phyloP scores from a whole-genome alignment of 352 stramenopile genomes.

The Phytophthora vignae region DNA sequence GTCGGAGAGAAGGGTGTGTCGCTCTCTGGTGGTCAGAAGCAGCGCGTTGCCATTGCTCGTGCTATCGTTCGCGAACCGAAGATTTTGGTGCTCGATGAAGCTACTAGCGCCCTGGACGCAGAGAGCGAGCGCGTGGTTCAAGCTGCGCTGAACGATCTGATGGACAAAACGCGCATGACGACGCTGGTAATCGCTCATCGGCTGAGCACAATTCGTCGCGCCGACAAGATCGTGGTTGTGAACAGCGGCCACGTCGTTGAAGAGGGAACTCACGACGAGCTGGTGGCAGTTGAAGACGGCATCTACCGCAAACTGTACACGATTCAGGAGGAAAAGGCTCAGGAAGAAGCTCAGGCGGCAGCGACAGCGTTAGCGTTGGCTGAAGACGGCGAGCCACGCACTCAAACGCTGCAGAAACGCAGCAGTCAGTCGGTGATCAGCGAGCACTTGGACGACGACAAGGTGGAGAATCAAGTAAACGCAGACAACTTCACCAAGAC shows the following conservation, averaged over 20 bases:
- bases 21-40: conserved; percentile 78
- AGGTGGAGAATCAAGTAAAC: background rate
- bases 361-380: conserved; percentile 22
- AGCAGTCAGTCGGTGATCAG: conserved; percentile 6
- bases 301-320: conserved; percentile 32
- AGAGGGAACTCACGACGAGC: conserved; percentile 44
- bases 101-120: conserved; percentile 56
- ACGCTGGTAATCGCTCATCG: conserved; percentile 57
- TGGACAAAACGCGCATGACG: conserved; percentile 38
- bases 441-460: background rate
- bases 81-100: conserved; percentile 69
- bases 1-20: conserved; percentile 66
- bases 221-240: conserved; percentile 63
- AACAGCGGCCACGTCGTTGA: conserved; percentile 53
- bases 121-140: conserved; percentile 46
- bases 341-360: conserved; percentile 20
- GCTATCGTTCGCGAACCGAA: conserved; percentile 57
- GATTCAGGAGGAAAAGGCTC: conserved; percentile 24
- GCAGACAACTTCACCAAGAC: background rate
- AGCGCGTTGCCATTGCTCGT: conserved; percentile 68
- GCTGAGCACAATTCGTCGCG: conserved; percentile 50
- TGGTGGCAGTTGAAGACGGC: conserved; percentile 37
- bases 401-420: background rate
- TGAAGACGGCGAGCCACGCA: background rate
- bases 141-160: conserved; percentile 28